Evolutionary conservation across 176 grass and related monocot species (phyloP), one percentile per base, ranked within the genome.

Genomic region (Musa acuminata): DNA sequence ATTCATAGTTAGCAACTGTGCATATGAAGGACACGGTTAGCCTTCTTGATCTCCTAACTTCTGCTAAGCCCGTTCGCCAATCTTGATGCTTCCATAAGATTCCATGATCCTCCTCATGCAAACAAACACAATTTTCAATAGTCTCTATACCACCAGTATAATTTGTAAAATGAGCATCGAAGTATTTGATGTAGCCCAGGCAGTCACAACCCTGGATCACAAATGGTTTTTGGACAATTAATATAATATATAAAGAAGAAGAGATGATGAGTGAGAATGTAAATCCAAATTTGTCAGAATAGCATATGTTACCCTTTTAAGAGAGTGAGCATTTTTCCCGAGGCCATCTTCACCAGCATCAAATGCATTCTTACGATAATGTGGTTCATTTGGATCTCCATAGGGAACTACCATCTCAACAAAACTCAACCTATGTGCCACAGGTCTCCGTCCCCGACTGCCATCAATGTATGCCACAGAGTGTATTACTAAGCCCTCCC

Each of bases 21-120:
- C 96, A 99, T 70, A 99, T 95, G 83, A 95, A 99, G 66, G 96
- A 99, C 8, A 99, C 96, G 14, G 96, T 89, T 43, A 99, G 88
- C 82, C 96, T 99, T 77, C 96, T 95, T 71, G 96, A 99, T 29
- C 96, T 80, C 82, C 96, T 91, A 71, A 95, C 91, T 91, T 99
- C 96, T 67, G 96, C 91, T 85, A 99, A 81, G 51, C 96, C 96
- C 70, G 96, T 95, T 85, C 96, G 88, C 96, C 96, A 99, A 62
- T 99, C 96, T 85, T 99, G 96, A 83, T 99, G 96, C 83, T 99
- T 99, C 96, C 96, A 99, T 78, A 99, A 88, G 76, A 99, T 99
- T 68, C 96, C 96, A 49, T 99, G 91, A 63, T 99, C 96, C 85
- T 99, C 96, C 85, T 99, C 96, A 69, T 99, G 96, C 84, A 99